phyloP scores from a whole-genome alignment of 805 yeast genomes.

The Candida broadrunensis region DNA sequence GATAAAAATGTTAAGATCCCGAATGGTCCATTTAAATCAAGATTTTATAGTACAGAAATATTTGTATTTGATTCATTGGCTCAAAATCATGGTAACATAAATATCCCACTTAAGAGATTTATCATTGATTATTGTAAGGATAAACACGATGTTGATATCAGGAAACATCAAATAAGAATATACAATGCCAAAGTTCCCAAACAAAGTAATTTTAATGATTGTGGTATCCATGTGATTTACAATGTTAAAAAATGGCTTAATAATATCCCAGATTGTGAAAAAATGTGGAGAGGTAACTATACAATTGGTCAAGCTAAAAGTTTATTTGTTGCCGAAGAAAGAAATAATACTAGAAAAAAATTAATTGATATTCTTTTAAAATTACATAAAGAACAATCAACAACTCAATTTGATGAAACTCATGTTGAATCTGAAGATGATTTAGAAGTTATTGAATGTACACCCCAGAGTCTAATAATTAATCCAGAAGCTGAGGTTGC shows the following conservation, averaged over 20 bases:
- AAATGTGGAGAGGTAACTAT: constrained; percentile 39
- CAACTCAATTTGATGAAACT: neutral
- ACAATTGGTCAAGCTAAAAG: constrained; percentile 4
- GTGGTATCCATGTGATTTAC: constrained; percentile 89
- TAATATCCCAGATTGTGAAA: constrained; percentile 45
- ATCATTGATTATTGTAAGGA: constrained; percentile 69
- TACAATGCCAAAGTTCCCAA: constrained; percentile 63
- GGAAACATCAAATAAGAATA: constrained; percentile 45
- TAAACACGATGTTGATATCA: constrained; percentile 48
- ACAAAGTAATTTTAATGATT: constrained; percentile 87
- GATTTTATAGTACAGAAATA: constrained; percentile 32
- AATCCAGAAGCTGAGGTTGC: constrained; percentile 2
- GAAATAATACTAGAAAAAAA: constrained; percentile 25
- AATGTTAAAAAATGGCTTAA: constrained; percentile 60
- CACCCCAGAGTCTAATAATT: too few species aligned
- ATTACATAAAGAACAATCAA: constrained; percentile 17
- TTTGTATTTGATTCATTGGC: constrained; percentile 76
- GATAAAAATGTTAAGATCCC: constrained; percentile 8
- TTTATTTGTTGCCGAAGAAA: constrained; percentile 25
- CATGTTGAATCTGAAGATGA: constrained; percentile 14
- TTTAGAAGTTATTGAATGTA: constrained; percentile 14
- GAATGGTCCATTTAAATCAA: constrained; percentile 3
- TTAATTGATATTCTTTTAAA: constrained; percentile 20
- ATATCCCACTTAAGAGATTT: constrained; percentile 53
- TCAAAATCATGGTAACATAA: constrained; percentile 52